Evolutionary conservation across 1,139 yeast species (phyloP), one percentile per base, ranked within the genome.

Genomic region (Suhomyces bokatorum): DNA sequence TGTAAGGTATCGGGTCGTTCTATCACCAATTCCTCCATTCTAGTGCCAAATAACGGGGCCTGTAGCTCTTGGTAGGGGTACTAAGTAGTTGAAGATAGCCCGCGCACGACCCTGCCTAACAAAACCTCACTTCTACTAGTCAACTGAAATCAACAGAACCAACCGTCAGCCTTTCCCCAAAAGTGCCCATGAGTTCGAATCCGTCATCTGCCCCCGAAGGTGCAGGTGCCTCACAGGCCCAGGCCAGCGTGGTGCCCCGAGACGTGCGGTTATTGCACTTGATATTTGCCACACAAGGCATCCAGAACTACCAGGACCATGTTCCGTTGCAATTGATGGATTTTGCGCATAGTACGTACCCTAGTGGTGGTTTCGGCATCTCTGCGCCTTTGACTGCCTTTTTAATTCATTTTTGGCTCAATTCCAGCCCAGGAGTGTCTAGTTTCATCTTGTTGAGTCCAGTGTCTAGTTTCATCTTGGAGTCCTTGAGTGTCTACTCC

Each of bases 291-390:
- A 87, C 97, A 0, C 96, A 93, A 69, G 93, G 96, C 1, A 88
- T 93, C 30, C 89, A 87, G 47, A 83, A 87, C 50, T 93, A 91
- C 64, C 96, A 93, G 61, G 98, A 91, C 60, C 95, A 90, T 50
- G 98, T 93, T 3, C 97, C 98, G 0, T 68, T 93, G 33, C 98
- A 91, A 63, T 73, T 93, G 51, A 88, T 93, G 96, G 98, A 93
- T 64, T 93, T 93, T 71, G 98, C 98, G 12, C 88, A 88, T 64
- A 65, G 81, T 68, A 54, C 54, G 73, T 68, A 26, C 3, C 2
- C 5, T 6, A 5, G 29, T 11, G n/a, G n/a, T 26, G 3, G 5
- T 26, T 26, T 12, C 10, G 29, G 12, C n/a, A 11, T 26, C 5
- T 26, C 29, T 7, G 5, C 2, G 29, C n/a, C 29, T n/a, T 26